Base-by-base conservation (phyloP, 345 rosid species). In the Ceriops zippeliana region DNA sequence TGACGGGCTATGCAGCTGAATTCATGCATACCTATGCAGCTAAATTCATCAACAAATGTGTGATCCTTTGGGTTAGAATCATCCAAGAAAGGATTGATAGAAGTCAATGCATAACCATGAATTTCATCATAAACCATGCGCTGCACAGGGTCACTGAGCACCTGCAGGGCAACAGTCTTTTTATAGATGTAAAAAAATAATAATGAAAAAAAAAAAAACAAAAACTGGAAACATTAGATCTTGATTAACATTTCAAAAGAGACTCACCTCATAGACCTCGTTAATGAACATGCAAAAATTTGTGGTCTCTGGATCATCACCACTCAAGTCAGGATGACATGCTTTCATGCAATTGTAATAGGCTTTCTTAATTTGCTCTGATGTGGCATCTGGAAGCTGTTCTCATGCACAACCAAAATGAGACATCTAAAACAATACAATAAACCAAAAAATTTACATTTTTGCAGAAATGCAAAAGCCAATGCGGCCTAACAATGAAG, bases 61-160 rank as follows among this genome's bases (percentile, higher is more conserved):
- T 89, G 93, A 82, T 91, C 97, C 75, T 76, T 89, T 0, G 80
- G 67, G 70, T 58, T 53, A 6, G 96, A 85, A 49, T 89, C 93
- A 73, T 95, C 91, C 32, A 89, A 64, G 83, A 95, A 95, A 63
- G 99, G 97, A 76, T 95, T 95, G 69, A 70, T 76, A 3, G 96
- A 95, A 10, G 93, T 89, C 72, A 88, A 73, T 16, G 97, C 75
- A 75, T 89, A 91, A 13, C 99, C 99, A 69, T 95, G 97, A 66
- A 95, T 95, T 77, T 95, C 99, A 80, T 95, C 99, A 61, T 95
- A 95, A 54, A 91, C 86, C 93, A 91, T 91, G 34, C 97, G 90
- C 75, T 95, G 97, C 60, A 89, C 81, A 7, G 99, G 96, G 63
- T 95, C 97, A 80, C 99, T 91, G 6, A 95, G 96, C 82, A 95